Evolutionary conservation across 83 land plant genomes (phyloP), one percentile per base, ranked within the genome.

Genomic region (Picea abies): DNA sequence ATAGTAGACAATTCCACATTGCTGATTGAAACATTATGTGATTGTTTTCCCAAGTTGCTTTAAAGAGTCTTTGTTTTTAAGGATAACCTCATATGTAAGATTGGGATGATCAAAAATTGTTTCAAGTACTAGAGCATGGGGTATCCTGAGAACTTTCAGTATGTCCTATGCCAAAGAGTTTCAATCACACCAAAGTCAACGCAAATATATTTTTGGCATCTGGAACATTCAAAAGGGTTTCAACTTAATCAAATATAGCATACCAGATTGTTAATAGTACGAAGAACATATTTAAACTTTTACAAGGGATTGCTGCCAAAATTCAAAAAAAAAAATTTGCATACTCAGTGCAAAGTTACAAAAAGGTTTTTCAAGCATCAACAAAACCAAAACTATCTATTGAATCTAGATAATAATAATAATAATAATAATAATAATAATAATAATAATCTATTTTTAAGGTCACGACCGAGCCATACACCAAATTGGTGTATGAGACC

Each of bases 41-140:
- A 95, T 39, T 29, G 92, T 70, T 79, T 90, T 61, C 58, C 91
- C 94, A 63, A 93, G 89, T 80, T 95, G 96, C 84, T 91, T 84
- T 60, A 95, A 81, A 20, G 98, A 81, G 69, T 93, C 93, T 69
- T 93, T 92, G 64, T 83, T 87, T 82, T 95, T 95, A 5, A 79
- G 80, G 19, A 95, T 65, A n/a, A 95, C 94, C 83, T 91, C 91
- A 79, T 93, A 95, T 72, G 84, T 90, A 41, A 95, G 86, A 87
- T 95, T 95, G 12, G 98, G 96, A 44, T 94, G 87, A 82, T 95
- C 98, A 89, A 95, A 95, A 64, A 96, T 91, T 66, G 85, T 90
- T 76, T 95, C 92, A 56, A 95, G 87, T 39, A 93, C 90, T 20
- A 92, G 80, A 22, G 98, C 96, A 76, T 79, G 84, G 23, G 94